A percentile compares a stretch with the other conserved stretches of the same genome.
phyloP scores from a whole-genome alignment of 2,329 filamentous ascomycete genomes.

The Xenoacremonium recifei region DNA sequence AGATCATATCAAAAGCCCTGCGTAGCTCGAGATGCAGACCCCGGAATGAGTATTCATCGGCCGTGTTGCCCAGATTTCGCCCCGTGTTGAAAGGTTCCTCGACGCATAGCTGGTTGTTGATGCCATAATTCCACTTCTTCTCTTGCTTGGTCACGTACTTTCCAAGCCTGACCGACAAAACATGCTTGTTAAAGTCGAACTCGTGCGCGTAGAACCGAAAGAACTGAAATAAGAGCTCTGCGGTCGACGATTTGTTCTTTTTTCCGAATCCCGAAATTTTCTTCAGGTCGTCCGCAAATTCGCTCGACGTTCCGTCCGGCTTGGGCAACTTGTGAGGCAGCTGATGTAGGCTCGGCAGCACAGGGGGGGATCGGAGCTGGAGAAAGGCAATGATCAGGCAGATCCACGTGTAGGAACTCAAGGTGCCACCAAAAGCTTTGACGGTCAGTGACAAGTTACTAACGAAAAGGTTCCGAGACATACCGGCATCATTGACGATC shows the following conservation, averaged over 20 bases:
- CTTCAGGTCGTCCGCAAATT: constrained; percentile 84
- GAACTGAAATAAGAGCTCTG: constrained; percentile 89
- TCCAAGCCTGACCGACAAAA: constrained; percentile 82
- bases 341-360: constrained; percentile 84
- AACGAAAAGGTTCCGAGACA: no score
- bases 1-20: constrained; percentile 80
- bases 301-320: constrained; percentile 65
- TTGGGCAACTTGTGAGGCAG: constrained; percentile 47
- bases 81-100: constrained; percentile 93
- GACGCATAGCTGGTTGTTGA: constrained; percentile 85
- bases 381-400: constrained; percentile 97
- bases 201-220: constrained; percentile 95
- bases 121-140: constrained; percentile 80
- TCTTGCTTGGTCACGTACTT: constrained; percentile 75
- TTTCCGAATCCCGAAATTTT: constrained; percentile 71
- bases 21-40: constrained; percentile 89
- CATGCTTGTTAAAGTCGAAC: constrained; percentile 81
- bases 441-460: constrained; percentile 21
- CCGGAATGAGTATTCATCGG: constrained; percentile 89
- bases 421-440: constrained; percentile 82
- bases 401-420: constrained; percentile 99
- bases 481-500: constrained; percentile 94
- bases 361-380: constrained; percentile 78
- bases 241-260: constrained; percentile 78
- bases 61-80: constrained; percentile 92